Percentiles rank a stretch among this genome's conserved stretches.
Evolutionary conservation across 2,329 filamentous ascomycete genomes (phyloP).

Genomic region (Mollisiaceae sp.): DNA sequence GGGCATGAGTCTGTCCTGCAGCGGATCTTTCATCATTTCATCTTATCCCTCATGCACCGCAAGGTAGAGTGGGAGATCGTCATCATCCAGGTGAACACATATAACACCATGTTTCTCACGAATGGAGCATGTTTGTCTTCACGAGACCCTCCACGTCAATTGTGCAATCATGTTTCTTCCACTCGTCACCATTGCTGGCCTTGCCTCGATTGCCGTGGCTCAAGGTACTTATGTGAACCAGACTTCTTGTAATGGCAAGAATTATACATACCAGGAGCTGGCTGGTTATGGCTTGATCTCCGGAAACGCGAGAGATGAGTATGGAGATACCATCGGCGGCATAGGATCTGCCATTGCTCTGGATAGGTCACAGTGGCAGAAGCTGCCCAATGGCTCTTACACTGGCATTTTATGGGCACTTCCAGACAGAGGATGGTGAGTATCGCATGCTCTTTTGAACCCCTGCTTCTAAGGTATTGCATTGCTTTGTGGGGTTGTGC

Average conservation of each 20-base stretch:
- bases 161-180: slow-evolving; percentile 25
- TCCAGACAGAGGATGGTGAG: slow-evolving; percentile 70
- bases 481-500: no score
- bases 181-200: slow-evolving; percentile 10
- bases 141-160: not conserved
- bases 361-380: slow-evolving; percentile 63
- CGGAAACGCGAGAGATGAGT: slow-evolving; percentile 65
- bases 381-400: slow-evolving; percentile 56
- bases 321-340: slow-evolving; percentile 71
- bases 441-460: not conserved
- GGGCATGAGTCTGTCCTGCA: not conserved
- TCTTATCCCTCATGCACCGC: not conserved
- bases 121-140: not conserved
- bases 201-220: slow-evolving; percentile 15
- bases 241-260: slow-evolving; percentile 53
- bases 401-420: slow-evolving; percentile 64
- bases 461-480: no score
- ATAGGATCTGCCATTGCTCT: slow-evolving; percentile 71
- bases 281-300: slow-evolving; percentile 69
- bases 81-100: slow-evolving; percentile 2
- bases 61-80: slow-evolving; percentile 3
- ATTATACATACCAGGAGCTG: slow-evolving; percentile 69
- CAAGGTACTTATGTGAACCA: slow-evolving; percentile 27
- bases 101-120: slow-evolving; percentile 9
- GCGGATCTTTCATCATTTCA: not conserved